Base-by-base conservation (phyloP, 164 flowering plant species). In the Umbellularia californica region DNA sequence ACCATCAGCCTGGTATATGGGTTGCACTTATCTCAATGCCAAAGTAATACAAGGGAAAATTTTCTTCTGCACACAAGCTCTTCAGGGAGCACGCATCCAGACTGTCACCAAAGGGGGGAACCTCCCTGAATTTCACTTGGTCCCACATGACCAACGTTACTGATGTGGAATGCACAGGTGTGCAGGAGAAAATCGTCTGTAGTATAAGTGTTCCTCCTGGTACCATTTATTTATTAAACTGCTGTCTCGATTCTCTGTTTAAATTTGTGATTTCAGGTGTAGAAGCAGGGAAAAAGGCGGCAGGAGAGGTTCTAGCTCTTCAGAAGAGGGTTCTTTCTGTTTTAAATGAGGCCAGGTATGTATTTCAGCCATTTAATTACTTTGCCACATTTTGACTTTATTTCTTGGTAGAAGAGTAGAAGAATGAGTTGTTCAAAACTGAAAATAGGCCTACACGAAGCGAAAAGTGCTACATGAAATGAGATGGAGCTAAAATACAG, bases 201-300 rank as follows among this genome's bases (percentile, higher is more conserved):
- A 9, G 47, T 41, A 41, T 41, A 9, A 41, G 47, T 41, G 47
- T 41, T 55, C n/a, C 60, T 55, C 5, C 60, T 55, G 60, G 60
- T 55, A 9, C 47, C 47, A 41, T 41, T 41, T 41, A 5, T 65
- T 28, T 20, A 20, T 67, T 35, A 30, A 15, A 17, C 47, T 30
- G 47, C 69, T 17, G 27, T 14, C 12, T 64, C 67, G 17, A 24
- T 33, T 67, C 47, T 67, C 28, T 28, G 47, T 33, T 28, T 27
- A 67, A 25, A 23, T 25, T 25, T 67, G 69, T 67, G 24, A 67
- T 67, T 70, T 75, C 75, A 95, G 99, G 99, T 79, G 99, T 95
- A 51, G 99, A 95, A 85, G 97, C 99, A 80, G 98, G 99, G 76
- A 95, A 95, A 80, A 95, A 92, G 80, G 97, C 99, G 35, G 99